Evolutionary conservation across 768 basidiomycete genomes (phyloP).

Genomic region (Phylloporus sp.): DNA sequence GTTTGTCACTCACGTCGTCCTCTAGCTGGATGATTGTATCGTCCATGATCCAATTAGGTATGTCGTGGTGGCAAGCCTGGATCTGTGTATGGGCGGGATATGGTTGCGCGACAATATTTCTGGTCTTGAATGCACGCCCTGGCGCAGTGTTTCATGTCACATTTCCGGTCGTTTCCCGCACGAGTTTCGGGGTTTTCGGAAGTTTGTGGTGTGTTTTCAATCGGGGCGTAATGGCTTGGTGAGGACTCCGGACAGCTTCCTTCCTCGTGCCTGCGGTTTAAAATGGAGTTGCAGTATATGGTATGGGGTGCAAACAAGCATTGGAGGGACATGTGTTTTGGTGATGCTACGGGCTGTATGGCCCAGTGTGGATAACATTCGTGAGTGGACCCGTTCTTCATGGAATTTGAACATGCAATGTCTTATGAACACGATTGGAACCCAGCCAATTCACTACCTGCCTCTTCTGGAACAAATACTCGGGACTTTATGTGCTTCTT

Average conservation of each 20-base stretch:
- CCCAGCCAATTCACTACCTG: conserved; percentile 67
- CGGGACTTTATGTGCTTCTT: conserved; percentile 79
- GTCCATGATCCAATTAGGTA: conserved; percentile 66
- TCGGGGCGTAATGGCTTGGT: conserved; percentile 72
- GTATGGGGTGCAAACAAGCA: conserved; percentile 79
- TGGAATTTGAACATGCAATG: background rate
- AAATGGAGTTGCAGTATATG: conserved; percentile 47
- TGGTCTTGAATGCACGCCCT: conserved; percentile 73
- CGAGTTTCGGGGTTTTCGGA: conserved; percentile 78
- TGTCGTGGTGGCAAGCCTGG: conserved; percentile 87
- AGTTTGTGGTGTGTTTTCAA: conserved; percentile 78
- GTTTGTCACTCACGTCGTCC: conserved; percentile 1
- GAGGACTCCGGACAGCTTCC: conserved; percentile 26
- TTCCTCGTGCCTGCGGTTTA: conserved; percentile 12
- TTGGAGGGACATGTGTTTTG: conserved; percentile 75
- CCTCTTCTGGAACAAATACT: conserved; percentile 70
- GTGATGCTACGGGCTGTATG: conserved; percentile 75
- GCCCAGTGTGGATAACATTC: conserved; percentile 66
- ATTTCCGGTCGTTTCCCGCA: conserved; percentile 70
- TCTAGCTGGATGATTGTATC: conserved; percentile 73
- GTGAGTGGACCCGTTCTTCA: conserved; percentile 35
- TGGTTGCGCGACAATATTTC: conserved; percentile 60
- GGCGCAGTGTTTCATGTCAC: conserved; percentile 76
- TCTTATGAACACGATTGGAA: conserved; percentile 6
- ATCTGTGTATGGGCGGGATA: conserved; percentile 71